A percentile compares a stretch with the other conserved stretches of the same genome.
Conservation (phyloP, 2,329 filamentous ascomycete genomes). For the Colletotrichum horii region DNA sequence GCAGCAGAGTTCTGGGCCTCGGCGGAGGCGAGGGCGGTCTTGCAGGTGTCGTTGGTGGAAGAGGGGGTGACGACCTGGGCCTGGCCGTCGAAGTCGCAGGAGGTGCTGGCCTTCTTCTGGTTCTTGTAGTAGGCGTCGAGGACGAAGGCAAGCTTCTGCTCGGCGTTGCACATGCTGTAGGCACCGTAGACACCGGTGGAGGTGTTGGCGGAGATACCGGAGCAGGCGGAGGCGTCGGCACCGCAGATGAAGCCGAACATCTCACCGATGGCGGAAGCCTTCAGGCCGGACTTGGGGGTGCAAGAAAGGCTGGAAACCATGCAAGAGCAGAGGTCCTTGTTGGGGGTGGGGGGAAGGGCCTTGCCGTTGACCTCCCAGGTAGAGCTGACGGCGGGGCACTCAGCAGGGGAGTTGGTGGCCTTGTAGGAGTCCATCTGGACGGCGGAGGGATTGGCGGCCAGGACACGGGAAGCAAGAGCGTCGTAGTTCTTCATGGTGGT, state of each 20-base stretch:
- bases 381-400: slow-evolving; percentile 71
- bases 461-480: slow-evolving; percentile 73
- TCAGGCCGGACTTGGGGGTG: slow-evolving; percentile 63
- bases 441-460: slow-evolving; percentile 68
- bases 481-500: slow-evolving; percentile 77
- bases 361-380: slow-evolving; percentile 73
- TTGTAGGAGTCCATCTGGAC: slow-evolving; percentile 72
- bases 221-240: slow-evolving; percentile 59
- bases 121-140: slow-evolving; percentile 75
- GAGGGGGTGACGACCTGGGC: slow-evolving; percentile 60
- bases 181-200: slow-evolving; percentile 74
- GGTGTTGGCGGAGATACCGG: slow-evolving; percentile 71
- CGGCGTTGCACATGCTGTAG: slow-evolving; percentile 76
- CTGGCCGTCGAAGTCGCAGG: slow-evolving; percentile 76
- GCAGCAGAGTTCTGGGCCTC: slow-evolving; percentile 58
- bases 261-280: slow-evolving; percentile 62
- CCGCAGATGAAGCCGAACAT: slow-evolving; percentile 81
- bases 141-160: slow-evolving; percentile 75
- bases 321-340: slow-evolving; percentile 81
- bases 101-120: slow-evolving; percentile 56
- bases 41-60: slow-evolving; percentile 58
- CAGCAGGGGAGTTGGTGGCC: slow-evolving; percentile 71
- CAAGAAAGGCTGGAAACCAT: slow-evolving; percentile 80
- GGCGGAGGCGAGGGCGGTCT: slow-evolving; percentile 64
- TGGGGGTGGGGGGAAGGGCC: slow-evolving; percentile 81